Evolutionary conservation across 306 rosid genomes (phyloP), one percentile per base, ranked within the genome.

Genomic region (Rubus parviflorus): DNA sequence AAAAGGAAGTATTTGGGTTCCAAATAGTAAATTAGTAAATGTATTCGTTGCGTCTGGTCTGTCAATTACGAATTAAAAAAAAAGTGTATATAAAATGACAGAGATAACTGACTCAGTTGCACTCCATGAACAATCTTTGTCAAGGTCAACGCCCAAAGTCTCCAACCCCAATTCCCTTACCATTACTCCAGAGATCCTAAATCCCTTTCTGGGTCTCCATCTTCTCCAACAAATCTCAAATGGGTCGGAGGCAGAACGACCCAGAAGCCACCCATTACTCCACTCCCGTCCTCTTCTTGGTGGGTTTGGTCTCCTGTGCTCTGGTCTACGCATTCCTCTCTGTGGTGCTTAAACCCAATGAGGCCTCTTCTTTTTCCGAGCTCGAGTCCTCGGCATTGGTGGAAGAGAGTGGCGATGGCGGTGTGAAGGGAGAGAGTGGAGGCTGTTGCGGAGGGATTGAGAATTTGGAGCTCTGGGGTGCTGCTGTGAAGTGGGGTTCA

Each of bases 401-500:
- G 16, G 77, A 75, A 74, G 83, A 35, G 30, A 83, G 80, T 47
- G 81, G 47, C 14, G 46, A 17, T 30, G 35, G 35, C 1, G 35
- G 35, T 8, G 83, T 52, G 41, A 66, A 51, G 70, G 40, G 54
- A 48, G 88, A 62, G 23, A 87, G 70, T 52, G 72, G 77, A 30
- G 82, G 83, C 58, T 92, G 98, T 65, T 95, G 97, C 37, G 82
- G 90, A 67, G 98, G 98, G 66, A 77, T 91, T 79, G 91, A 88
- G 68, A 82, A 81, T 81, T 80, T 88, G 86, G 98, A 95, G 86
- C 89, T 90, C 5, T 95, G 98, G 98, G 98, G 98, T 52, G 79
- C 85, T 3, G 88, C 97, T 51, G 98, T 95, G 77, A 95, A 92
- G 81, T 95, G 97, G 97, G 97, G 97, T 68, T 89, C 98, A 11